Evolutionary conservation across 257 asterid genomes (phyloP).

Genomic region (Mitragyna speciosa): DNA sequence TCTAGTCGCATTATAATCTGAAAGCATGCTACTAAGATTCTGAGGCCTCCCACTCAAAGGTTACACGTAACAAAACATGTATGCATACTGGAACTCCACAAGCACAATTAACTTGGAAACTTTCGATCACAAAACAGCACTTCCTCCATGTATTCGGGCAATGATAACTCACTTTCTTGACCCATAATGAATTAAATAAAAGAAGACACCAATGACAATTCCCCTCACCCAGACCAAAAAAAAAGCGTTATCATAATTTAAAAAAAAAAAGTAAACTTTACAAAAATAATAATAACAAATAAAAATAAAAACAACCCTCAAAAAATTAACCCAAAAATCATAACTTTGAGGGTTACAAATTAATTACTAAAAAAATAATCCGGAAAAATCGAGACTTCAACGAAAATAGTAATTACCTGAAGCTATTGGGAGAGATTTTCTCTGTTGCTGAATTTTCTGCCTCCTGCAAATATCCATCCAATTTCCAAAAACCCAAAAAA

Average conservation of each 20-base stretch:
- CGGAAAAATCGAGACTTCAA: neutral
- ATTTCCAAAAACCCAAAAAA: neutral
- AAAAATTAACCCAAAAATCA: neutral
- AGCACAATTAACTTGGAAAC: neutral
- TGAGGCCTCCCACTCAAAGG: neutral
- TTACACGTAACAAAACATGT: neutral
- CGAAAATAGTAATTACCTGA: slow-evolving; percentile 39
- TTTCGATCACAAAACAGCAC: neutral
- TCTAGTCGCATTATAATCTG: neutral
- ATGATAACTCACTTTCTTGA: neutral
- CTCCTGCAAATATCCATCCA: slow-evolving; percentile 41
- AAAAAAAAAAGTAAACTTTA: neutral
- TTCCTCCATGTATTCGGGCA: neutral
- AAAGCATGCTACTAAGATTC: neutral
- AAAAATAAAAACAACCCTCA: neutral
- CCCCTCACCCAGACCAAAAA: neutral
- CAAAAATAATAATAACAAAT: neutral
- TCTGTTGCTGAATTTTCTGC: slow-evolving; percentile 61
- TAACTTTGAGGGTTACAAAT: neutral
- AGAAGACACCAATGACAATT: neutral
- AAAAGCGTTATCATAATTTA: neutral
- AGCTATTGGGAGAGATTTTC: slow-evolving; percentile 79
- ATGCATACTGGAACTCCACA: neutral
- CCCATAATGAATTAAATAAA: neutral
- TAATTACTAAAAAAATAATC: neutral